A percentile compares a stretch with the other conserved stretches of the same genome.
phyloP scores from a whole-genome alignment of 2,329 filamentous ascomycete species.

The Hypoxylon sp. region DNA sequence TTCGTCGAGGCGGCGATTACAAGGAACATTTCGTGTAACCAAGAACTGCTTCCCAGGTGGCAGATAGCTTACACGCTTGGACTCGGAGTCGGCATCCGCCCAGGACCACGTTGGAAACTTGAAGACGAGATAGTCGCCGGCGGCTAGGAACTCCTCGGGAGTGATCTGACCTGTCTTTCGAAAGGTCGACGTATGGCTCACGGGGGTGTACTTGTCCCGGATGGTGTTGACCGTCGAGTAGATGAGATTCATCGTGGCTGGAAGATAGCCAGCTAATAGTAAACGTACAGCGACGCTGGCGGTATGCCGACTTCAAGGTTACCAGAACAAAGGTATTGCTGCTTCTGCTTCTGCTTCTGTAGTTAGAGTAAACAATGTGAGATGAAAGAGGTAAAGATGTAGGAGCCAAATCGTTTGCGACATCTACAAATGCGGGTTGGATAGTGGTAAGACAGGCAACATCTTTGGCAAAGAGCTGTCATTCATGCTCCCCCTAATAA shows the following conservation, averaged over 20 bases:
- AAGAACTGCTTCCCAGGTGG: slow-evolving; percentile 95
- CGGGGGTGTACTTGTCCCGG: slow-evolving; percentile 90
- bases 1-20: slow-evolving; percentile 90
- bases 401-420: slow-evolving; percentile 6
- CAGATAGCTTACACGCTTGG: slow-evolving; percentile 84
- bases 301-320: background rate
- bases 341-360: slow-evolving; percentile 2
- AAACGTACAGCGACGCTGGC: background rate
- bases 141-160: slow-evolving; percentile 94
- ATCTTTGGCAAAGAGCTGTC: slow-evolving; percentile 7
- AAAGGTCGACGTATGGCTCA: slow-evolving; percentile 93
- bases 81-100: slow-evolving; percentile 87
- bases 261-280: background rate
- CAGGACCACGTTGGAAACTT: slow-evolving; percentile 99
- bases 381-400: slow-evolving; percentile 13
- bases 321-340: slow-evolving; percentile 4
- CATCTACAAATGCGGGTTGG: background rate
- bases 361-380: background rate
- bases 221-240: slow-evolving; percentile 94
- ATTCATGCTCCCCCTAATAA: slow-evolving; percentile 3
- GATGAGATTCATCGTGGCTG: slow-evolving; percentile 82
- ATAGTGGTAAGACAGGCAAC: background rate
- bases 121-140: slow-evolving; percentile 97
- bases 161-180: slow-evolving; percentile 95
- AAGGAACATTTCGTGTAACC: slow-evolving; percentile 94